phyloP scores from a whole-genome alignment of 306 rosid species.

The Comarum palustre region DNA sequence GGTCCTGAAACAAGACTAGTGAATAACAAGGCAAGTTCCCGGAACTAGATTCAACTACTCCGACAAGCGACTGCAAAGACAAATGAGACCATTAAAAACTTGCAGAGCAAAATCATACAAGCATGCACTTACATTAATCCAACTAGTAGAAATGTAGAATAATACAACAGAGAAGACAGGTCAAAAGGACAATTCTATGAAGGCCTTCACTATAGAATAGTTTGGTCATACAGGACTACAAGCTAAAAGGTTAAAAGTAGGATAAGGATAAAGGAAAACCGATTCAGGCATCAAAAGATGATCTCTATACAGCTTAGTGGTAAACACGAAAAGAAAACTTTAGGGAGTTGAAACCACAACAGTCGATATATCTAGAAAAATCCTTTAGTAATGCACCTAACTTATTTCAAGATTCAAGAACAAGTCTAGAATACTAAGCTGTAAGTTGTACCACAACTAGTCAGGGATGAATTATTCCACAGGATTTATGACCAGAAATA shows the following conservation, averaged over 20 bases:
- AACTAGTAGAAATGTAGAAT: not conserved
- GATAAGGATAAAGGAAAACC: not conserved
- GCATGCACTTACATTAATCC: not conserved
- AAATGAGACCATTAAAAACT: conserved; percentile 27
- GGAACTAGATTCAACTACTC: conserved; percentile 69
- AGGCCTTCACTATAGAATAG: not conserved
- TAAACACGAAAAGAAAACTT: not conserved
- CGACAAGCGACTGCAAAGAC: conserved; percentile 84
- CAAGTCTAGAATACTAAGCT: not conserved
- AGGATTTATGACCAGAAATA: conserved; percentile 5
- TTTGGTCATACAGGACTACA: not conserved
- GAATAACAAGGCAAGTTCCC: conserved; percentile 79
- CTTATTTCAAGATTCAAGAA: not conserved
- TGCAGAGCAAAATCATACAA: not conserved
- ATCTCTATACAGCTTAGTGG: not conserved
- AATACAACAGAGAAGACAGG: not conserved
- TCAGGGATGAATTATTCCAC: conserved; percentile 6
- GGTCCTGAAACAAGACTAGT: conserved; percentile 81
- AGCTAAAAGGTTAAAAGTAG: not conserved
- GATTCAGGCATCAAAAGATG: not conserved
- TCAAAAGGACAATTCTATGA: not conserved
- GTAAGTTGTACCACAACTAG: not conserved
- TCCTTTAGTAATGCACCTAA: not conserved
- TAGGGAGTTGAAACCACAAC: not conserved
- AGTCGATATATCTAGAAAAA: not conserved